Evolutionary conservation across 495 filamentous ascomycete species (phyloP), one percentile per base, ranked within the genome.

Genomic region (Durotheca rogersii): DNA sequence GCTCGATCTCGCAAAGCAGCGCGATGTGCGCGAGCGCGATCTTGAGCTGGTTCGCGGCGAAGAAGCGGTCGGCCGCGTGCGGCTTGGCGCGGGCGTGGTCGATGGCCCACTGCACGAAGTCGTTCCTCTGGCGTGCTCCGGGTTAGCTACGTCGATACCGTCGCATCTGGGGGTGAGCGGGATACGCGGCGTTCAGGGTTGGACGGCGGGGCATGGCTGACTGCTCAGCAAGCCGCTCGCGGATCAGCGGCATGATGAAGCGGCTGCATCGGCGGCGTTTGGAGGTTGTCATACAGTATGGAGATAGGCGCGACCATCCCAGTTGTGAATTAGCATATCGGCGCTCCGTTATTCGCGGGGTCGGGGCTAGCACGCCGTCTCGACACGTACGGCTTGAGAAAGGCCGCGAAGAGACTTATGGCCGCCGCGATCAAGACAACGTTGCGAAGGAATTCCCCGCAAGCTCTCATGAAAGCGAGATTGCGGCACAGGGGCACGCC

Each of bases 401-500:
- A 64, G 2, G 20, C 11, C 2, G 72, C 74, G 15, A 71, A 64
- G 0, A 70, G 39, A 10, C 65, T 66, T 23, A 79, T 60, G 0
- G 55, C 56, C n/a, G 55, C 54, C 0, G 66, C 66, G 2, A 66
- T 62, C 0, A 67, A 41, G 6, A 69, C 67, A 4, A 71, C 56
- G 20, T 66, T 65, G 15, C 66, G 49, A 3, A 73, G 70, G 47
- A 74, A 78, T 10, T 56, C 41, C 17, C 61, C 62, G 1, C 70
- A 67, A 5, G 66, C 59, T 3, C 61, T 53, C 4, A 76, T 41
- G 65, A 74, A 80, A 3, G 65, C 60, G 7, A 58, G 51, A 37
- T 79, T 66, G 1, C 69, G 74, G 42, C 76, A 78, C 4, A 78
- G 52, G 7, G 67, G 62, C 1, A 64, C 42, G 3, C 78, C 77